phyloP scores from a whole-genome alignment of 176 grass and related monocot genomes.

The Miscanthus lutarioriparius region DNA sequence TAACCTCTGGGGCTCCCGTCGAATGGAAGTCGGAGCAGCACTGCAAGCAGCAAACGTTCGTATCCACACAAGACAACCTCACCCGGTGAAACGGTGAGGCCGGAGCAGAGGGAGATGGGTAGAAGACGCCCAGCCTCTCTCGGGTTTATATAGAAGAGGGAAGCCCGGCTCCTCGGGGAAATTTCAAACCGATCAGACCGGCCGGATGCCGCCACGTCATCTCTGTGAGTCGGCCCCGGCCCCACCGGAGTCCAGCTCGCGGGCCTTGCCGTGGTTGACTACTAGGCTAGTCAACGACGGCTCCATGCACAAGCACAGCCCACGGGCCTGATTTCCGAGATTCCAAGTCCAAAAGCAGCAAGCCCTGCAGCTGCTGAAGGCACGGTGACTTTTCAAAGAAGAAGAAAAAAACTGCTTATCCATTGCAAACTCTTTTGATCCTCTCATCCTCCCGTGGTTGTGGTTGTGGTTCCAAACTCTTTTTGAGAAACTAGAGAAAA shows the following conservation, averaged over 20 bases:
- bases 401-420: constrained; percentile 3
- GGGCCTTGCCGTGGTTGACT: neutral
- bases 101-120: neutral
- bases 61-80: neutral
- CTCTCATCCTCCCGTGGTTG: too few relatives aligned
- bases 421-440: neutral
- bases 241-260: neutral
- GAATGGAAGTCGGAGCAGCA: neutral
- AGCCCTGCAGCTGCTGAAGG: too few relatives aligned
- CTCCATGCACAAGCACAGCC: neutral
- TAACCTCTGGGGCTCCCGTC: neutral
- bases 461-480: neutral
- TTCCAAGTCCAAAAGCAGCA: neutral
- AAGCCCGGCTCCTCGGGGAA: constrained; percentile 14
- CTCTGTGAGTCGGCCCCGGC: fast-evolving
- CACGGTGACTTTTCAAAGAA: constrained; percentile 27
- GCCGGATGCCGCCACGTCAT: constrained; percentile 27
- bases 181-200: constrained; percentile 33
- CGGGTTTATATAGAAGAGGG: neutral
- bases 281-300: neutral
- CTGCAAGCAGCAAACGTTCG: neutral
- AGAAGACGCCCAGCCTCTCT: neutral
- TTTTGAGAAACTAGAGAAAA: neutral
- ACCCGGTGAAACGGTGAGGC: neutral
- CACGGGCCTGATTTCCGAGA: neutral